Percentiles rank a stretch among this genome's conserved stretches.
Evolutionary conservation across 768 basidiomycete species (phyloP).

Genomic region (Asterophora parasitica): DNA sequence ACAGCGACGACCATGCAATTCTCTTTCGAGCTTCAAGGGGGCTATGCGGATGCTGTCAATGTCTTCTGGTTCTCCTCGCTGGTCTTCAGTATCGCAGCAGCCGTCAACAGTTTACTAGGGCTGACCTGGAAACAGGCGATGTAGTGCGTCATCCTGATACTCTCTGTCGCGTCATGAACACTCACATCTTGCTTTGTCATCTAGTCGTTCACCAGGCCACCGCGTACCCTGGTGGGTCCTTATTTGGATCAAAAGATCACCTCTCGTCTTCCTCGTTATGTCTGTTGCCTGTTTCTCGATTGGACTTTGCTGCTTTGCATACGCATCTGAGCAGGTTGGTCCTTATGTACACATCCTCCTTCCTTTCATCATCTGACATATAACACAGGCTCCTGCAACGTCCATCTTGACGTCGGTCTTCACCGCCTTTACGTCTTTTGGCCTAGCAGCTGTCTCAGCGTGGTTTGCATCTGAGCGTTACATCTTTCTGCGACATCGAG

Average conservation of each 20-base stretch:
- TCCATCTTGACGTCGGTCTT: constrained; percentile 73
- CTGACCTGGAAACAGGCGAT: constrained; percentile 79
- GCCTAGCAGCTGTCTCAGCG: constrained; percentile 61
- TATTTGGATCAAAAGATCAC: constrained; percentile 85
- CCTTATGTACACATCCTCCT: background rate
- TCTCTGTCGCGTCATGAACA: constrained; percentile 1
- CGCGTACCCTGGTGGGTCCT: constrained; percentile 80
- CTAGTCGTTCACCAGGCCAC: constrained; percentile 68
- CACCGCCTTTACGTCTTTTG: constrained; percentile 69
- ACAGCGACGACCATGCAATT: constrained; percentile 72
- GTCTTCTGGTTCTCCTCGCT: constrained; percentile 71
- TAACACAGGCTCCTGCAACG: constrained; percentile 48
- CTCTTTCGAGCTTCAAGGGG: constrained; percentile 42
- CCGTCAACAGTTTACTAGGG: constrained; percentile 73
- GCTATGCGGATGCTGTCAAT: constrained; percentile 53
- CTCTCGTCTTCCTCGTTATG: constrained; percentile 77
- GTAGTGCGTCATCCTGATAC: constrained; percentile 50
- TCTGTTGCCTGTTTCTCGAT: constrained; percentile 81
- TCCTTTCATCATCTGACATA: background rate
- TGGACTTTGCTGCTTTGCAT: constrained; percentile 72
- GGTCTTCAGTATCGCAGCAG: constrained; percentile 73
- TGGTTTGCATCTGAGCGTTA: constrained; percentile 74
- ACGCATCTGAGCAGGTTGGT: constrained; percentile 64
- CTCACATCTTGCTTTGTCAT: constrained; percentile 7
- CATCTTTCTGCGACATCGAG: constrained; percentile 57